phyloP scores from a whole-genome alignment of 1,139 yeast genomes.

The Hanseniaspora gamundiae region DNA sequence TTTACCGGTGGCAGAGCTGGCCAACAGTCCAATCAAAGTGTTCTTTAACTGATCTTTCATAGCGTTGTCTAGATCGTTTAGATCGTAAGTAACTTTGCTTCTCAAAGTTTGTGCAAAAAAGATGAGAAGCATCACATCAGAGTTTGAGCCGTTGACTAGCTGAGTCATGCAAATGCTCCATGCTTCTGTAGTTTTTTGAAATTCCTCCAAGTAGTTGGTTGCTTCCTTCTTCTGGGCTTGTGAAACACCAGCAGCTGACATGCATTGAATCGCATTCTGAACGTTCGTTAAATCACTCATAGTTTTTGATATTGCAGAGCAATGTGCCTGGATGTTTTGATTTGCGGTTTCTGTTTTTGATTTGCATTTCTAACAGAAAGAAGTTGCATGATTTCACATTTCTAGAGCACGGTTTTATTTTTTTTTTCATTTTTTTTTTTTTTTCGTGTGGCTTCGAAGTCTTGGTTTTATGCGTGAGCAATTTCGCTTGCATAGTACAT shows the following conservation, averaged over 20 bases:
- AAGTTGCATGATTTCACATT: too few relatives aligned
- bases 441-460: too few relatives aligned
- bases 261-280: constrained; percentile 19
- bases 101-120: constrained; percentile 89
- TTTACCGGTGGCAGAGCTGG: constrained; percentile 14
- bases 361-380: background rate
- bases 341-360: background rate
- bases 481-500: too few relatives aligned
- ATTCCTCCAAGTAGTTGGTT: constrained; percentile 47
- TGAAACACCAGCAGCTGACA: constrained; percentile 17
- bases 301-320: background rate
- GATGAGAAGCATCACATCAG: constrained; percentile 43
- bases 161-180: constrained; percentile 40
- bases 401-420: too few relatives aligned
- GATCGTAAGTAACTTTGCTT: constrained; percentile 73
- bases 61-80: constrained; percentile 63
- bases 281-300: constrained; percentile 11
- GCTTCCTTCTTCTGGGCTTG: constrained; percentile 22
- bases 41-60: constrained; percentile 35
- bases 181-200: constrained; percentile 68
- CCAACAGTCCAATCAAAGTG: constrained; percentile 11
- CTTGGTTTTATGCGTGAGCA: too few relatives aligned
- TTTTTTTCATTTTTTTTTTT: too few relatives aligned
- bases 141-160: constrained; percentile 14
- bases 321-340: background rate